Conservation (phyloP, 2,329 filamentous ascomycete species). For the Claviceps digitariae region DNA sequence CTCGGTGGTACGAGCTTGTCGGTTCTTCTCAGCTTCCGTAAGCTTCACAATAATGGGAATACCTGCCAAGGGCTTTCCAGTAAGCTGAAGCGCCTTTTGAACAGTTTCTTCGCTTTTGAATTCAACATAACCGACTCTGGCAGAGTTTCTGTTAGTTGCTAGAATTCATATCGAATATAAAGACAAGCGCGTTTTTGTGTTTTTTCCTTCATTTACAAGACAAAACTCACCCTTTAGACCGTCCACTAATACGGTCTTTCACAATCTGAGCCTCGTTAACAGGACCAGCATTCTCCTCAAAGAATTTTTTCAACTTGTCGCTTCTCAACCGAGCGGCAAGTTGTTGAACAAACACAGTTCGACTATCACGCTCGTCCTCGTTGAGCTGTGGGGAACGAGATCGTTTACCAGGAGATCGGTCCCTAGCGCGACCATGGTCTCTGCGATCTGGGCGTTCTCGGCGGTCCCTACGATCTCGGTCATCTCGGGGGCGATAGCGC, state of each 20-base stretch:
- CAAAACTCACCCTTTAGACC: constrained; percentile 81
- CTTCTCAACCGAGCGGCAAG: constrained; percentile 86
- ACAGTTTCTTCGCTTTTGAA: constrained; percentile 96
- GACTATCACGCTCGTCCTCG: constrained; percentile 90
- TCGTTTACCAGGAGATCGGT: constrained; percentile 30
- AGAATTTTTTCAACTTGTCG: constrained; percentile 86
- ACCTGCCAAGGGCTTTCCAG: constrained; percentile 94
- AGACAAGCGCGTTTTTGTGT: neutral
- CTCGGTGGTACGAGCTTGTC: constrained; percentile 77
- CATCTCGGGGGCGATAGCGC: constrained; percentile 42
- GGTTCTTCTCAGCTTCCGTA: constrained; percentile 98
- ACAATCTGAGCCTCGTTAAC: constrained; percentile 98
- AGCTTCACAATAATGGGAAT: constrained; percentile 97
- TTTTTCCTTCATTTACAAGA: neutral
- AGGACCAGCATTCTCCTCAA: constrained; percentile 85
- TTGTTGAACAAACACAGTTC: constrained; percentile 97
- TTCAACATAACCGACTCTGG: constrained; percentile 97
- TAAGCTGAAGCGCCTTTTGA: constrained; percentile 86
- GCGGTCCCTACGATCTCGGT: constrained; percentile 35
- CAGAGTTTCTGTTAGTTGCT: neutral
- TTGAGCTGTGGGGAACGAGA: constrained; percentile 59
- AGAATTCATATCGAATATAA: neutral
- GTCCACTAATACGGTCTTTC: constrained; percentile 89
- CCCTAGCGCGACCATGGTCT: constrained; percentile 39
- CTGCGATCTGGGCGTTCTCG: constrained; percentile 35